phyloP scores from a whole-genome alignment of 306 rosid genomes.

The Vicia faba region DNA sequence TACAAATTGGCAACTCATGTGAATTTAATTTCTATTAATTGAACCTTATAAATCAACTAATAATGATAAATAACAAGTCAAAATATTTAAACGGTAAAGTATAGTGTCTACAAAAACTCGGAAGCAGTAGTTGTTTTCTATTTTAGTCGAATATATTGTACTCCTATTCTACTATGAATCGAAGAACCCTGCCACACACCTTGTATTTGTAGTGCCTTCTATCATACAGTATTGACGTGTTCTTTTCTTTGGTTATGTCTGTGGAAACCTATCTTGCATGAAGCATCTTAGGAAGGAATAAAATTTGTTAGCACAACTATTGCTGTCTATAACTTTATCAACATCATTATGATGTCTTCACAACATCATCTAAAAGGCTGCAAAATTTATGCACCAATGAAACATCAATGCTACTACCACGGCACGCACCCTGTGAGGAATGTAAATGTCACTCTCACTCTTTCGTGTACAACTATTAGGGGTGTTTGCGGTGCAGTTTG shows the following conservation, averaged over 20 bases:
- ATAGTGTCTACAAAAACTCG: background rate
- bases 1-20: background rate
- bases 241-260: slow-evolving; percentile 18
- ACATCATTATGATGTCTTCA: slow-evolving; percentile 24
- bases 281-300: slow-evolving; percentile 32
- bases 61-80: background rate
- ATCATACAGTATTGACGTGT: background rate
- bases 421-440: background rate
- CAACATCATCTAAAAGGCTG: background rate
- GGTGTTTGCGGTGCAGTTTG: no score
- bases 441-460: background rate
- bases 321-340: slow-evolving; percentile 33
- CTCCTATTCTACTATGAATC: slow-evolving; percentile 3
- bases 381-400: slow-evolving; percentile 8
- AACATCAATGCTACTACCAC: background rate
- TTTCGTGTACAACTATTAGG: no score
- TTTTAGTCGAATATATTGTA: slow-evolving; percentile 18
- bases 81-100: background rate
- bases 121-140: background rate
- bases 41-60: background rate
- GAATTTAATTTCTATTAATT: background rate
- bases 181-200: background rate
- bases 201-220: slow-evolving; percentile 12
- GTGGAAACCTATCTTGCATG: slow-evolving; percentile 17
- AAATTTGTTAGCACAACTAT: background rate